Base-by-base conservation (phyloP, 192 early-diverging fungal species). In the Lunasporangiospora selenospora region DNA sequence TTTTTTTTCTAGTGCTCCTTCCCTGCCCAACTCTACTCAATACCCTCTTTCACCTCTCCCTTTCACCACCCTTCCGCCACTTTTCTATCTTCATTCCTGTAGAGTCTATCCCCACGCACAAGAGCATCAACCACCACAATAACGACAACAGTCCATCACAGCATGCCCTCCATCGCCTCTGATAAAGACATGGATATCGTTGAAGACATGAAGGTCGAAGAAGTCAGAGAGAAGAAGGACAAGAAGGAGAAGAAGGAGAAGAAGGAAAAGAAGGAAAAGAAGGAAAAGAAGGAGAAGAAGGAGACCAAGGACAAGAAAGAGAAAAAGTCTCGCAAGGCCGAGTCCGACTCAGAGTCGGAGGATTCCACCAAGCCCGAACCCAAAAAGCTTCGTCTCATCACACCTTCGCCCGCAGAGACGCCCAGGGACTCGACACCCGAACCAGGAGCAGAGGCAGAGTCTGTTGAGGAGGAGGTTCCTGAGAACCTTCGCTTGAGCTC, bases 401-500 rank as follows among this genome's bases (percentile, higher is more conserved):
- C 47, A 4, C 65, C 42, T 30, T 18, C 56, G 12, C 58, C 75
- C 37, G 48, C 65, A 13, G 59, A 67, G 53, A 62, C 75, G 15
- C 63, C 76, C 21, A 59, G 64, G 18, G 79, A 82, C 33, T 49
- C 58, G 6, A 70, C 65, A 36, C 59, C 55, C 27, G 62, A 75
- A 42, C 19, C 40, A n/a, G 47, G 33, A n/a, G 53, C 40, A 15
- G 60, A 47, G 8, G 52, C 65, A 27, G 52, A 75, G 31, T 67
- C 53, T 9, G n/a, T n/a, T n/a, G 65, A 64, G 37, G 77, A 75
- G 21, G 80, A 85, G 23, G 75, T 89, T 47, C 77, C 83, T 48
- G 86, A 87, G 32, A 77, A 84, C 47, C 57, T 86, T 41, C 77
- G 69, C 0, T 53, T 92, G 38, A 71, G 75, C 66, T 82, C 78